These are phyloP conservation scores for Edaphochlamys debaryana DNA, from an alignment of 139 green algal species.

Conservation along the genomic window DNA sequence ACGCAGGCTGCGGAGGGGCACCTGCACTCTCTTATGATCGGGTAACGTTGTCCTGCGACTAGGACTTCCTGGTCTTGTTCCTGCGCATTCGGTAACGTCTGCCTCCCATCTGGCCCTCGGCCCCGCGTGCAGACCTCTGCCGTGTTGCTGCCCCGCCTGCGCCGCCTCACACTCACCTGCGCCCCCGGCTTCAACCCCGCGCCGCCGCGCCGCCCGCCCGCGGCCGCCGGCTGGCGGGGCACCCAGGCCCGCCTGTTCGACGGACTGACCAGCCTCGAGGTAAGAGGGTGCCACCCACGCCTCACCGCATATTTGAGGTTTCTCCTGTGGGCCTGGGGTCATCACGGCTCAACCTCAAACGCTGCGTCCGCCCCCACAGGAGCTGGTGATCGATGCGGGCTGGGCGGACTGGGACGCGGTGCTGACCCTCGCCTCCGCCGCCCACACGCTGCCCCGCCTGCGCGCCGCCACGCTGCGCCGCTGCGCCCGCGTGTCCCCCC, in stretches of 20 bases:
- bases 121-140: too few species aligned
- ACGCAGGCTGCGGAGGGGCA: too few species aligned
- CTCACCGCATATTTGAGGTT: neutral
- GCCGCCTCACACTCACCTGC: constrained; percentile 26
- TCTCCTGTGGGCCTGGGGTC: neutral
- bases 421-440: neutral
- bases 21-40: too few species aligned
- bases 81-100: too few species aligned
- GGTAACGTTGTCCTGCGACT: too few species aligned
- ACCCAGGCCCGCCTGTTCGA: constrained; percentile 7
- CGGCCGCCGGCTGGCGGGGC: neutral
- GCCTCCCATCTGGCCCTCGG: too few species aligned
- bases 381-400: neutral
- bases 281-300: neutral
- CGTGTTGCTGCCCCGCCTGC: constrained; percentile 3
- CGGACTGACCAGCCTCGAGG: constrained; percentile 7
- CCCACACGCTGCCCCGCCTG: neutral
- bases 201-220: neutral
- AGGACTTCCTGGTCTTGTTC: too few species aligned
- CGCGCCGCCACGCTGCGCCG: neutral
- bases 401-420: constrained; percentile 23
- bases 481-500: neutral
- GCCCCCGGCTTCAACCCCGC: neutral
- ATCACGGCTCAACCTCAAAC: neutral
- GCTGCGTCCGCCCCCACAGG: neutral